A percentile compares a stretch with the other conserved stretches of the same genome.
These are phyloP conservation scores for Pisolithus sp. DNA, from an alignment of 768 basidiomycete genomes.

Conservation along the genomic window DNA sequence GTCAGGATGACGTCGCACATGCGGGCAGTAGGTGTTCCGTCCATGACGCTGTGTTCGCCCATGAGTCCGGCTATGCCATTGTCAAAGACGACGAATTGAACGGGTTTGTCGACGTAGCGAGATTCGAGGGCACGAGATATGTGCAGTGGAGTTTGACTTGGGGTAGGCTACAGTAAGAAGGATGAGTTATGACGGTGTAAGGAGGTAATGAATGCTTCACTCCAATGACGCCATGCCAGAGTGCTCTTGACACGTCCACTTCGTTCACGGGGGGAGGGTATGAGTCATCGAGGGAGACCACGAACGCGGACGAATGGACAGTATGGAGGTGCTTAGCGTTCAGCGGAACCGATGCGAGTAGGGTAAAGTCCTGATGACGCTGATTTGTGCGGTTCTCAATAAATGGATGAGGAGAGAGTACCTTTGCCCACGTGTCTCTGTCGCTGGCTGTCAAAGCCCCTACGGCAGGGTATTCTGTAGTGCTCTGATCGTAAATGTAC, in stretches of 20 bases:
- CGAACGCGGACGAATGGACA: slow-evolving; percentile 83
- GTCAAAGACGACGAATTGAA: slow-evolving; percentile 81
- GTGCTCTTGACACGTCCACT: slow-evolving; percentile 55
- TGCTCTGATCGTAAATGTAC: slow-evolving; percentile 61
- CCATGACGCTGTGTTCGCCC: slow-evolving; percentile 93
- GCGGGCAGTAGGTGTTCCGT: slow-evolving; percentile 76
- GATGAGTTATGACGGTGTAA: not conserved
- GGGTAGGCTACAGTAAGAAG: slow-evolving; percentile 6
- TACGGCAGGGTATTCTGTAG: slow-evolving; percentile 59
- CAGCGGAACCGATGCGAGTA: slow-evolving; percentile 48
- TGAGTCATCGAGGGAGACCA: slow-evolving; percentile 72
- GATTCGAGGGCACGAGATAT: slow-evolving; percentile 52
- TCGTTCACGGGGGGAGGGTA: slow-evolving; percentile 37
- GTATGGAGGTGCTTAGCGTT: slow-evolving; percentile 62
- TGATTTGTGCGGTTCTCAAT: not conserved
- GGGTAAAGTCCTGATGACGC: slow-evolving; percentile 50
- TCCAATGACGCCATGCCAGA: slow-evolving; percentile 78
- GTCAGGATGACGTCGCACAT: slow-evolving; percentile 65
- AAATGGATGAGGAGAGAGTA: slow-evolving; percentile 20
- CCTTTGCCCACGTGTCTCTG: slow-evolving; percentile 87
- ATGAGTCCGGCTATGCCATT: slow-evolving; percentile 78
- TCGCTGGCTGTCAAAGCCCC: slow-evolving; percentile 75
- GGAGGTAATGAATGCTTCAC: slow-evolving; percentile 17
- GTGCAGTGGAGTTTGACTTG: slow-evolving; percentile 15
- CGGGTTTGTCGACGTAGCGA: slow-evolving; percentile 87